Percentiles rank a stretch among this genome's conserved stretches.
These are phyloP conservation scores for Cornus florida DNA, from an alignment of 148 eudicot genomes.

Conservation along the genomic window DNA sequence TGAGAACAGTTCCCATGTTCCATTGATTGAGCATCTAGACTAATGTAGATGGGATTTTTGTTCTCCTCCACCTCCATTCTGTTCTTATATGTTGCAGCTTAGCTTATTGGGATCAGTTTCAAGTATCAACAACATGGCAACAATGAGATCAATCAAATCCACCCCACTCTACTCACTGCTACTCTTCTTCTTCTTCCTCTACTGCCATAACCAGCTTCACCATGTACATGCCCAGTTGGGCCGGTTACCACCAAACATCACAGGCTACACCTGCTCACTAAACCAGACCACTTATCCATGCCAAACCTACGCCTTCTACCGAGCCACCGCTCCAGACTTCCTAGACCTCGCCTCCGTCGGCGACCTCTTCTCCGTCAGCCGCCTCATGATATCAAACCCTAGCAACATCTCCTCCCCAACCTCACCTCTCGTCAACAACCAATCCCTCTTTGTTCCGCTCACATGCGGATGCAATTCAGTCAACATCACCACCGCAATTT, in stretches of 20 bases:
- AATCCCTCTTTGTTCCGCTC: constrained; percentile 70
- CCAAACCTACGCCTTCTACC: constrained; percentile 63
- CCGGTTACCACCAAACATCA: constrained; percentile 55
- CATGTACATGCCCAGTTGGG: constrained; percentile 18
- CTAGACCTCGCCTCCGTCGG: constrained; percentile 64
- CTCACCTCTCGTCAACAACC: constrained; percentile 38
- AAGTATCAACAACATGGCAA: neutral
- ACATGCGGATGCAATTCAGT: constrained; percentile 60
- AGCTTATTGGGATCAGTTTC: no score
- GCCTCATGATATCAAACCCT: constrained; percentile 61
- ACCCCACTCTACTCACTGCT: neutral
- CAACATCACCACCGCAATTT: constrained; percentile 29
- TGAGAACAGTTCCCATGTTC: no score
- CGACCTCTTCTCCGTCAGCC: constrained; percentile 75
- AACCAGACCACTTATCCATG: constrained; percentile 53
- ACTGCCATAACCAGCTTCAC: neutral
- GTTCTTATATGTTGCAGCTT: no score
- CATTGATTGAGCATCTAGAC: no score
- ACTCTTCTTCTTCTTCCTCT: constrained; percentile 21
- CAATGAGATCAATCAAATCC: constrained; percentile 22
- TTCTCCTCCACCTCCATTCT: no score
- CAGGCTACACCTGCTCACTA: constrained; percentile 61
- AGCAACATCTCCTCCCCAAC: constrained; percentile 62
- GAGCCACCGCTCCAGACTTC: constrained; percentile 38
- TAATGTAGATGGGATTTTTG: no score